Evolutionary conservation across 805 yeast genomes (phyloP).

Genomic region (Starmerella bacillaris): DNA sequence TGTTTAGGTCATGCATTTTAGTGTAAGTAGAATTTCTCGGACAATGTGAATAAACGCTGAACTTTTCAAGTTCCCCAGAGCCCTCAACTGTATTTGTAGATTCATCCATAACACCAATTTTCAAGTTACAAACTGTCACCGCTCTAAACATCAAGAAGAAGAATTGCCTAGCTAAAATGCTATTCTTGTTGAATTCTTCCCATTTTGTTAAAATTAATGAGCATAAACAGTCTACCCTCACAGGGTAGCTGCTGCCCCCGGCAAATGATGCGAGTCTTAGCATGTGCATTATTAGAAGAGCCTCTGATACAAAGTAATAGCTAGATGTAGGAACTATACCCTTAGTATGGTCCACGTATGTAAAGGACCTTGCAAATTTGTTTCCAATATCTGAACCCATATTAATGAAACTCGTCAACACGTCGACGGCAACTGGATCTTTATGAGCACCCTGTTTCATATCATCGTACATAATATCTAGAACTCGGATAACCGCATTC

Average conservation of each 20-base stretch:
- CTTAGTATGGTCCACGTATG: conserved; percentile 4
- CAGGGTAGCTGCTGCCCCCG: conserved; percentile 15
- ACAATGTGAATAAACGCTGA: conserved; percentile 5
- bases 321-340: conserved; percentile 8
- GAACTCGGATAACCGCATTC: conserved; percentile 4
- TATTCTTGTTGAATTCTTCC: conserved; percentile 21
- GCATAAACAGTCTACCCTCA: conserved; percentile 17
- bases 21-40: not conserved
- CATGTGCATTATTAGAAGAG: conserved; percentile 10
- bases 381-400: conserved; percentile 7
- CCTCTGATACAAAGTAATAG: conserved; percentile 10
- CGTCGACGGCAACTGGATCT: not conserved
- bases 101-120: conserved; percentile 11
- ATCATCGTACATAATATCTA: conserved; percentile 2
- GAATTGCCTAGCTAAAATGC: conserved; percentile 31
- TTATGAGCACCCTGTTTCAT: not conserved
- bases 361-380: conserved; percentile 10
- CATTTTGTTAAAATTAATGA: conserved; percentile 17
- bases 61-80: conserved; percentile 10
- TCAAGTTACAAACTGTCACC: conserved; percentile 6
- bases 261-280: conserved; percentile 15
- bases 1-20: conserved; percentile 1
- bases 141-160: conserved; percentile 28
- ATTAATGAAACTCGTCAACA: conserved; percentile 2
- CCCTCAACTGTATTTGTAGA: conserved; percentile 11